Percentiles rank a stretch among this genome's conserved stretches.
Conservation (phyloP, 2,329 filamentous ascomycete species). For the Xylaria sp. region DNA sequence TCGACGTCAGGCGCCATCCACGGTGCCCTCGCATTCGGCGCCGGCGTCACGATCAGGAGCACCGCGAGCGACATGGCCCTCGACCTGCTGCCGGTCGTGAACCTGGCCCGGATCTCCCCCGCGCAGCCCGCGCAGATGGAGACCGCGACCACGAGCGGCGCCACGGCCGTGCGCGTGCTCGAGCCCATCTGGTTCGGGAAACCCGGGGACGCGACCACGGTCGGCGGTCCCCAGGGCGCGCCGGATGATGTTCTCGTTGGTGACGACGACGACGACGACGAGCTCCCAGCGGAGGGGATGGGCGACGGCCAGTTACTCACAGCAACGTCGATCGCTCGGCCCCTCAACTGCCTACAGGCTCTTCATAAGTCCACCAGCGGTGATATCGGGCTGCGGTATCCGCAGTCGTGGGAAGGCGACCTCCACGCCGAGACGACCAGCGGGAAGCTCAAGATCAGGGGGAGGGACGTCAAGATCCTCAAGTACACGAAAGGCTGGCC, state of each 20-base stretch:
- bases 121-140: slow-evolving; percentile 36
- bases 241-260: no score
- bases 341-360: slow-evolving; percentile 43
- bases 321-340: slow-evolving; percentile 8
- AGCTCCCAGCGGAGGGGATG: no score
- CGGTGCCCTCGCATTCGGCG: slow-evolving; percentile 45
- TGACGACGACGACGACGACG: no score
- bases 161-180: slow-evolving; percentile 42
- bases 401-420: slow-evolving; percentile 52
- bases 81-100: slow-evolving; percentile 48
- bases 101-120: slow-evolving; percentile 26
- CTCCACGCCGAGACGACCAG: slow-evolving; percentile 45
- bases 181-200: slow-evolving; percentile 48
- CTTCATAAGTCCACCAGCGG: slow-evolving; percentile 51
- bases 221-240: no score
- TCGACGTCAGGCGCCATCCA: slow-evolving; percentile 49
- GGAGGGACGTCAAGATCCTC: slow-evolving; percentile 47
- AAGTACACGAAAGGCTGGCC: slow-evolving; percentile 37
- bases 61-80: slow-evolving; percentile 47
- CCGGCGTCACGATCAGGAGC: slow-evolving; percentile 40
- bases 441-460: slow-evolving; percentile 44
- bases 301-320: no score
- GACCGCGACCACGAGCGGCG: slow-evolving; percentile 50
- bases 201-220: slow-evolving; percentile 12
- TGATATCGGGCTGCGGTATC: slow-evolving; percentile 47